phyloP scores from a whole-genome alignment of 208 protist species.

The Leishmania tropica region DNA sequence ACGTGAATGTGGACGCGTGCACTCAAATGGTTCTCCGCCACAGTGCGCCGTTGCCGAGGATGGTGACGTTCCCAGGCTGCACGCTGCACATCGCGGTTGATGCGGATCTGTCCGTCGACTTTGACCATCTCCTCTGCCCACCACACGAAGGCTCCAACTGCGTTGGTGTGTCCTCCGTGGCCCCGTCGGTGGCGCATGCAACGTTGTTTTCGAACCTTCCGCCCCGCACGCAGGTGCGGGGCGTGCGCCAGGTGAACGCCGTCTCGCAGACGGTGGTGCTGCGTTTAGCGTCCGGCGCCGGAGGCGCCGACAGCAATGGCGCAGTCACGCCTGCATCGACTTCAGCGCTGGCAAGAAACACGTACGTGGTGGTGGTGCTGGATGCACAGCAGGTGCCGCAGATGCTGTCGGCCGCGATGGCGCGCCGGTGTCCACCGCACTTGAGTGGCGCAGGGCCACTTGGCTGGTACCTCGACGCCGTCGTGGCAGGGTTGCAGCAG shows the following conservation, averaged over 20 bases:
- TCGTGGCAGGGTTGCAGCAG: slow-evolving; percentile 11
- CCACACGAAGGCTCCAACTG: neutral
- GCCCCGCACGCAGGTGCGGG: slow-evolving; percentile 3
- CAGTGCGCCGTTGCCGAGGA: neutral
- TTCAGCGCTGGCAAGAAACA: slow-evolving; percentile 2
- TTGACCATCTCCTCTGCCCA: slow-evolving; percentile 10
- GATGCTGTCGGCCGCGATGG: slow-evolving; percentile 26
- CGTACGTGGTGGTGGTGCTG: slow-evolving; percentile 21
- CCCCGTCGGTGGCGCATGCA: neutral
- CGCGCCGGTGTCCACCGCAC: slow-evolving; percentile 18
- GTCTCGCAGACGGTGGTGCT: slow-evolving; percentile 31
- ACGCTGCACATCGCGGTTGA: slow-evolving; percentile 24
- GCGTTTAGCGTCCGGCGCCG: neutral
- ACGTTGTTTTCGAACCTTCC: slow-evolving; percentile 7
- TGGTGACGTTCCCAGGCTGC: neutral
- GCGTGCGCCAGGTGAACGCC: slow-evolving; percentile 17
- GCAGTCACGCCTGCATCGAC: neutral
- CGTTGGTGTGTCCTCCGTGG: no score
- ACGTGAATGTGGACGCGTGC: neutral
- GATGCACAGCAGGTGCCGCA: slow-evolving; percentile 31
- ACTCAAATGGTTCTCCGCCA: neutral
- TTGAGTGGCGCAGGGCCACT: slow-evolving; percentile 30
- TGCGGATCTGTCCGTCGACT: slow-evolving; percentile 16
- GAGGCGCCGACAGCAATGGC: neutral
- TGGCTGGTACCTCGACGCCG: slow-evolving; percentile 30